Percentiles rank a stretch among this genome's conserved stretches.
These are phyloP conservation scores for Suillus tomentosus DNA, from an alignment of 768 basidiomycete genomes.

Conservation along the genomic window DNA sequence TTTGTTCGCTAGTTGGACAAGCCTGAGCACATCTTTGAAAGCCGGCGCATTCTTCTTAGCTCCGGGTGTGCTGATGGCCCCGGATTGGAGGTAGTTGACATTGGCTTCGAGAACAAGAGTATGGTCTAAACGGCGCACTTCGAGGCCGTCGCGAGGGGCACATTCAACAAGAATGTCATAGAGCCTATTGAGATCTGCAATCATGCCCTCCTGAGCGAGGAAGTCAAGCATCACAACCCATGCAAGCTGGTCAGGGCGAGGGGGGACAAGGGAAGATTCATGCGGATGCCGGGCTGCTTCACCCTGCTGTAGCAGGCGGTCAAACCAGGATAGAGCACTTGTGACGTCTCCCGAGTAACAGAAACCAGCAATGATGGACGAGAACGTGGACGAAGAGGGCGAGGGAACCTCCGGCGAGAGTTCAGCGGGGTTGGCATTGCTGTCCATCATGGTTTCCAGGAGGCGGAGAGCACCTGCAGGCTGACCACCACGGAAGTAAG, in stretches of 20 bases:
- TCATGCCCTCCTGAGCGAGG: constrained; percentile 46
- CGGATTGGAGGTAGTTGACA: constrained; percentile 33
- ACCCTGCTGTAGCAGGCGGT: constrained; percentile 55
- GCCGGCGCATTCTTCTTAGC: constrained; percentile 16
- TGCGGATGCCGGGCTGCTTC: constrained; percentile 38
- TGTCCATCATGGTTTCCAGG: constrained; percentile 70
- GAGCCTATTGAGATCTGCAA: constrained; percentile 58
- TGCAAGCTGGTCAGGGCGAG: constrained; percentile 53
- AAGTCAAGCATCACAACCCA: constrained; percentile 64
- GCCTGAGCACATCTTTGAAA: constrained; percentile 32
- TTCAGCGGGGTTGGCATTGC: constrained; percentile 35
- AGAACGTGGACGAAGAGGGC: constrained; percentile 65
- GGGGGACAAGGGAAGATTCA: constrained; percentile 43
- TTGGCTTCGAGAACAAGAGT: constrained; percentile 48
- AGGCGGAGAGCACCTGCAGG: constrained; percentile 65
- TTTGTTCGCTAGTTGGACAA: constrained; percentile 18
- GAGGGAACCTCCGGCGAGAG: constrained; percentile 48
- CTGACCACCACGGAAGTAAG: constrained; percentile 66
- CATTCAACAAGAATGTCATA: constrained; percentile 43
- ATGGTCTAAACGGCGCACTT: constrained; percentile 40
- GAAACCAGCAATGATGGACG: constrained; percentile 66
- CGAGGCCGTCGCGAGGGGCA: constrained; percentile 37
- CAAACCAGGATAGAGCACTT: constrained; percentile 73
- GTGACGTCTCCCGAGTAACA: constrained; percentile 53
- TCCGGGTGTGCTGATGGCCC: constrained; percentile 11